Percentiles rank a stretch among this genome's conserved stretches.
Conservation (phyloP, 352 stramenopile genomes). For the Pythium periplocum region DNA sequence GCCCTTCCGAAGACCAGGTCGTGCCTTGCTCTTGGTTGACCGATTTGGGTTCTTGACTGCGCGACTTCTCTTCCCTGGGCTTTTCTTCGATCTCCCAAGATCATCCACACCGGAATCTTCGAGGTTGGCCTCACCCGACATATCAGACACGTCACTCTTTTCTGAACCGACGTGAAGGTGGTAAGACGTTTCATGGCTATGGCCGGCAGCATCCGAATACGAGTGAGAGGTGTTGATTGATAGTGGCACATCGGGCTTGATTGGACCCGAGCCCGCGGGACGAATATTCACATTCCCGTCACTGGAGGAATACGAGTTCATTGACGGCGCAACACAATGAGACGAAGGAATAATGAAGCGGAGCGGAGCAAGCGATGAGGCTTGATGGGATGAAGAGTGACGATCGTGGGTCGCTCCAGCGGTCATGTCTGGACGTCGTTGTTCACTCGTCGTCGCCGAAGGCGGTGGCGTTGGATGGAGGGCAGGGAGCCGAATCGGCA, state of each 20-base stretch:
- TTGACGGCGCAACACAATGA: slow-evolving; percentile 27
- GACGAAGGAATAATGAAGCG: slow-evolving; percentile 77
- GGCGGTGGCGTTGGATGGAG: slow-evolving; percentile 13
- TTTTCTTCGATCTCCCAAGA: slow-evolving; percentile 37
- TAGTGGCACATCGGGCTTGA: slow-evolving; percentile 7
- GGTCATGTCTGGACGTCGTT: no score
- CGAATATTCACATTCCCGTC: slow-evolving; percentile 12
- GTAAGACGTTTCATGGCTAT: no score
- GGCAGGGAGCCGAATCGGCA: slow-evolving; percentile 36
- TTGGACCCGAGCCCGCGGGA: slow-evolving; percentile 8
- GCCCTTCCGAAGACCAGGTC: slow-evolving; percentile 77
- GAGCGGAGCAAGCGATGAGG: slow-evolving; percentile 50
- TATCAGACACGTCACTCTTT: no score
- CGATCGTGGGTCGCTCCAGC: background rate
- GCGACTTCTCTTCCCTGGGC: slow-evolving; percentile 39
- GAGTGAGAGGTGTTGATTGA: slow-evolving; percentile 4
- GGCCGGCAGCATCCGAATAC: slow-evolving; percentile 3
- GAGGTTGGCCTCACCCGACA: no score
- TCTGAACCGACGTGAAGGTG: no score
- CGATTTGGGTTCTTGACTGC: slow-evolving; percentile 51
- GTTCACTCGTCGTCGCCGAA: slow-evolving; percentile 1
- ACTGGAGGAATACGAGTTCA: slow-evolving; percentile 9
- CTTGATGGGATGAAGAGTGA: slow-evolving; percentile 9
- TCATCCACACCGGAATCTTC: background rate
- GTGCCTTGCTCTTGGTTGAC: slow-evolving; percentile 82